A percentile compares a stretch with the other conserved stretches of the same genome.
phyloP scores from a whole-genome alignment of 306 rosid species.

The Pyrus betulifolia region DNA sequence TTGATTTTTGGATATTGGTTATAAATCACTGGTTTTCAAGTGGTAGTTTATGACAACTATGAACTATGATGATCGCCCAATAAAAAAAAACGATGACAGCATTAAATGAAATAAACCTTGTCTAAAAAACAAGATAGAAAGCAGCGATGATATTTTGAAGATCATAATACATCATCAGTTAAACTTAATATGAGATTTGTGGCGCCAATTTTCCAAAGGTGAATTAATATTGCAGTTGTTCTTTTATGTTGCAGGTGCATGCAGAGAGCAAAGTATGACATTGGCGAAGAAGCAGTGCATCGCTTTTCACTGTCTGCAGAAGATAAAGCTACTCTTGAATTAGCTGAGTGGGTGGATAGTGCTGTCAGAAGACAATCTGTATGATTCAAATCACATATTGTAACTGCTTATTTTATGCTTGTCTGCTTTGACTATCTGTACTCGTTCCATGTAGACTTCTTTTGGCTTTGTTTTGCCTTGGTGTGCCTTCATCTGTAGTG shows the following conservation, averaged over 20 bases:
- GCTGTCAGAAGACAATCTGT: conserved; percentile 76
- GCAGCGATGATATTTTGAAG: background rate
- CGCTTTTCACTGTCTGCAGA: conserved; percentile 94
- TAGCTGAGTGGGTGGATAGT: conserved; percentile 96
- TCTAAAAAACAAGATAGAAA: background rate
- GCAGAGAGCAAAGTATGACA: conserved; percentile 96
- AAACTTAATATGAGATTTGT: background rate
- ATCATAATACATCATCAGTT: background rate
- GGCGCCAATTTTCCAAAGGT: background rate
- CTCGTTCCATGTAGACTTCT: background rate
- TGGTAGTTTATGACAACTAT: background rate
- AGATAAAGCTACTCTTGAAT: conserved; percentile 94
- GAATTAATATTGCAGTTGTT: background rate
- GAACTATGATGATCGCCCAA: background rate
- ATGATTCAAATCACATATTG: conserved; percentile 31
- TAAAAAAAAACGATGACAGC: background rate
- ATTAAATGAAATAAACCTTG: background rate
- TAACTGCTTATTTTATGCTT: conserved; percentile 17
- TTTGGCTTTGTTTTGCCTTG: background rate
- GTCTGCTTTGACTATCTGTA: conserved; percentile 5
- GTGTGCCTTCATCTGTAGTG: background rate
- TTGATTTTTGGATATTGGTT: background rate
- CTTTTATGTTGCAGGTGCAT: conserved; percentile 63
- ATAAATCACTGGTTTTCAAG: background rate
- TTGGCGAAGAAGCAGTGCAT: conserved; percentile 93